These are phyloP conservation scores for Suhomyces kilbournensis DNA, from an alignment of 805 yeast genomes.

Conservation along the genomic window DNA sequence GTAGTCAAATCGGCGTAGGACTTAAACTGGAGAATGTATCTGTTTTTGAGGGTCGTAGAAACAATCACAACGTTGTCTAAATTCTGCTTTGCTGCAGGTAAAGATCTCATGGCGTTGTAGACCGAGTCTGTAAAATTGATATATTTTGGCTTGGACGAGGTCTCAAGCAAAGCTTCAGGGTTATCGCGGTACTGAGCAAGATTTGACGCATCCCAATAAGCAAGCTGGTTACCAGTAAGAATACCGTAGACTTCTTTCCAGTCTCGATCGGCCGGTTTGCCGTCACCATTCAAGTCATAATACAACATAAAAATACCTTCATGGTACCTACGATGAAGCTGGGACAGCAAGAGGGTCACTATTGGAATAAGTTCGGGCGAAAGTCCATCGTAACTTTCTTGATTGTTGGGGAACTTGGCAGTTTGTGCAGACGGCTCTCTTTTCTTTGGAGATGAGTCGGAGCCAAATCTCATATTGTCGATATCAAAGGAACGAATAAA, in stretches of 20 bases:
- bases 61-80: conserved; percentile 79
- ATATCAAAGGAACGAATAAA: conserved; percentile 13
- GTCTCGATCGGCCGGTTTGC: conserved; percentile 74
- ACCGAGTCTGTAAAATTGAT: conserved; percentile 89
- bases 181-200: conserved; percentile 52
- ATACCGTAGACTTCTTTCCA: conserved; percentile 96
- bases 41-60: conserved; percentile 87
- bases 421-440: conserved; percentile 3
- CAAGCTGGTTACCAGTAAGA: conserved; percentile 84
- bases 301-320: conserved; percentile 76
- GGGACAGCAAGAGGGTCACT: conserved; percentile 70
- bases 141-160: conserved; percentile 77
- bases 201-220: conserved; percentile 83
- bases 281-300: conserved; percentile 77
- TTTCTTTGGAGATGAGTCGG: conserved; percentile 19
- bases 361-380: conserved; percentile 63
- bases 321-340: conserved; percentile 67
- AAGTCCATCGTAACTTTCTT: conserved; percentile 22
- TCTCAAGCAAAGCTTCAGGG: conserved; percentile 52
- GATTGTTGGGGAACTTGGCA: conserved; percentile 7
- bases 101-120: conserved; percentile 64
- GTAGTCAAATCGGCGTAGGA: conserved; percentile 58
- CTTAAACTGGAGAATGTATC: conserved; percentile 78
- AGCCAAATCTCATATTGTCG: conserved; percentile 22
- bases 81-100: conserved; percentile 63